phyloP scores from a whole-genome alignment of 345 rosid genomes.

The Eucalyptus pauciflora region DNA sequence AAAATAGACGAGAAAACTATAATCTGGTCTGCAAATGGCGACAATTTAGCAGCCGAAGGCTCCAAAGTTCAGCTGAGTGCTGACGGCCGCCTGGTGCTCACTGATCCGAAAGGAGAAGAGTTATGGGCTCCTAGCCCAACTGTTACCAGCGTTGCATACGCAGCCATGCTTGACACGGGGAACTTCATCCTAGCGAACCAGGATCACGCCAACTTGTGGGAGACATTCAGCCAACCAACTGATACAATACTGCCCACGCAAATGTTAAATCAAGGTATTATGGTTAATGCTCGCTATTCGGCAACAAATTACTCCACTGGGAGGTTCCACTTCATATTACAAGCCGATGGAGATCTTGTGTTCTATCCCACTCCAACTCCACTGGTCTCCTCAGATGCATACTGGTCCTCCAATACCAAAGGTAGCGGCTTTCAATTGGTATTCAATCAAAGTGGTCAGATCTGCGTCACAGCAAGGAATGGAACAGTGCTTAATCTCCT shows the following conservation, averaged over 20 bases:
- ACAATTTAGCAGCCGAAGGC: constrained; percentile 9
- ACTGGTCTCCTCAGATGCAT: not conserved
- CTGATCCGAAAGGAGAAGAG: constrained; percentile 4
- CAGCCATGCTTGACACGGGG: constrained; percentile 38
- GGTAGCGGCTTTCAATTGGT: constrained; percentile 8
- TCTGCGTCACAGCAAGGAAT: constrained; percentile 15
- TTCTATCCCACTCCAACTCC: constrained; percentile 8
- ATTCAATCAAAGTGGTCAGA: constrained; percentile 35
- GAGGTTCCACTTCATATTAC: constrained; percentile 13
- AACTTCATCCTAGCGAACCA: constrained; percentile 25
- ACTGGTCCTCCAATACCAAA: constrained; percentile 4
- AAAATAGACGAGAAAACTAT: constrained; percentile 27
- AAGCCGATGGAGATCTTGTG: constrained; percentile 17
- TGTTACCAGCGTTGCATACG: constrained; percentile 11
- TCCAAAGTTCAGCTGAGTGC: constrained; percentile 22
- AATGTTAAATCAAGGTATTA: not conserved
- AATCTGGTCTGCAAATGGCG: constrained; percentile 37
- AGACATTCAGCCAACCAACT: constrained; percentile 35
- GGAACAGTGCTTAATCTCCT: not conserved
- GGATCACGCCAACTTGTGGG: constrained; percentile 17
- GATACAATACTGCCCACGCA: constrained; percentile 48
- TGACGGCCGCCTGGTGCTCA: constrained; percentile 23
- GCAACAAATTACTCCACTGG: constrained; percentile 19
- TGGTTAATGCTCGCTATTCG: constrained; percentile 9
- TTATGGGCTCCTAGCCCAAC: constrained; percentile 11